These are phyloP conservation scores for Asterophora lycoperdoides DNA, from an alignment of 768 basidiomycete species.

Conservation along the genomic window DNA sequence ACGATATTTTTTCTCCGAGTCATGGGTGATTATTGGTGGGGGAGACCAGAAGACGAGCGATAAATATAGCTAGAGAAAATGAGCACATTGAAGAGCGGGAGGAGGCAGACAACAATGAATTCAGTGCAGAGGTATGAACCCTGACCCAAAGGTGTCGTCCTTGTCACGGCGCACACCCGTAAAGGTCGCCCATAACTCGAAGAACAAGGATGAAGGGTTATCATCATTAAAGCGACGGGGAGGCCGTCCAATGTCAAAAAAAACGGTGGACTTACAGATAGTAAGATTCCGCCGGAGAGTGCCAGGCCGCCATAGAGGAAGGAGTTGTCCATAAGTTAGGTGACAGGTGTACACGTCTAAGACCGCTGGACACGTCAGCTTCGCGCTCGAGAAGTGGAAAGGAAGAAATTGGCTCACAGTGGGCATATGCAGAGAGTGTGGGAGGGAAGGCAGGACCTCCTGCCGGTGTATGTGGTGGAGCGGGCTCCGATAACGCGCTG, in stretches of 20 bases:
- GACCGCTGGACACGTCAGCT: slow-evolving; percentile 3
- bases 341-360: slow-evolving; percentile 6
- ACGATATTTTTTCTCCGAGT: slow-evolving; percentile 69
- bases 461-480: slow-evolving; percentile 9
- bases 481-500: slow-evolving; percentile 5
- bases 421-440: slow-evolving; percentile 11
- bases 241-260: not conserved
- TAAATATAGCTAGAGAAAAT: slow-evolving; percentile 54
- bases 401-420: slow-evolving; percentile 8
- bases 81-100: slow-evolving; percentile 12
- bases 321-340: slow-evolving; percentile 26
- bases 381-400: not conserved
- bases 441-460: not conserved
- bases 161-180: slow-evolving; percentile 50
- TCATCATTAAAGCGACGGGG: slow-evolving; percentile 41
- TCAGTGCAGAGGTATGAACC: slow-evolving; percentile 39
- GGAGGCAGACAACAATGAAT: slow-evolving; percentile 12
- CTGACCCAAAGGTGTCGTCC: slow-evolving; percentile 61
- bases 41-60: slow-evolving; percentile 76
- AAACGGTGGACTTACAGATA: slow-evolving; percentile 32
- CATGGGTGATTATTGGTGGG: slow-evolving; percentile 51
- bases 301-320: slow-evolving; percentile 35
- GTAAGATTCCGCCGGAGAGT: slow-evolving; percentile 26
- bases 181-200: slow-evolving; percentile 62
- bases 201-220: slow-evolving; percentile 89